Base-by-base conservation (phyloP, 805 yeast species). In the Barnettozyma salicaria region DNA sequence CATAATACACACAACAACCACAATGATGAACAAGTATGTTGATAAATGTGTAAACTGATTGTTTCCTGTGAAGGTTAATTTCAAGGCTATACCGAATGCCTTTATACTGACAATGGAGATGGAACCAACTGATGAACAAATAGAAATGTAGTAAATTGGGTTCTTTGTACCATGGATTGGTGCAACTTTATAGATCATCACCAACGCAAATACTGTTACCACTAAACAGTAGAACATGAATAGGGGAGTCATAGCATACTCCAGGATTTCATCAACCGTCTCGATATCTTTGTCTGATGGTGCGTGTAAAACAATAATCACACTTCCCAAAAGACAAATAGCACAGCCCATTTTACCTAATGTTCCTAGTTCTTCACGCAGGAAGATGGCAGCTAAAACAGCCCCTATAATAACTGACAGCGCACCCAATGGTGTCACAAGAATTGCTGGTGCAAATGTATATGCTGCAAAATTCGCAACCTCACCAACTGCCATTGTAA, bases 341-440 rank as follows among this genome's bases (percentile, higher is more conserved):
- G 95, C 94, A 64, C 96, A 88, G 3, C 96, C 96, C 80, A 88
- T 74, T 59, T 80, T 83, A 11, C 96, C 96, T 51, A 87, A 65
- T 8, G 82, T 74, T 2, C 96, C 96, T 42, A 87, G 71, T 53
- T 86, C 92, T 58, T 87, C 96, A 53, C 82, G 80, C 46, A 87
- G 65, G 53, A 87, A 86, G 4, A 87, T 58, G 3, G 95, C 81
- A 1, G 96, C 96, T 44, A 87, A 65, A 6, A 87, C 86, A 2
- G 96, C 95, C 12, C 96, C 96, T 43, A 87, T 87, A 45, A 87
- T 84, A 18, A 87, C 96, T 7, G 89, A 78, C 19, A 87, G 65
- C 0, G 96, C 96, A 10, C 96, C 96, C 38, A 87, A 65, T 6
- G 96, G 96, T 5, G 96, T 87, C 28, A 87, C 96, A 49, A 87